Percentiles rank a stretch among this genome's conserved stretches.
Conservation (phyloP, 1,284 basidiomycete species). For the Apiotrichum sp. region DNA sequence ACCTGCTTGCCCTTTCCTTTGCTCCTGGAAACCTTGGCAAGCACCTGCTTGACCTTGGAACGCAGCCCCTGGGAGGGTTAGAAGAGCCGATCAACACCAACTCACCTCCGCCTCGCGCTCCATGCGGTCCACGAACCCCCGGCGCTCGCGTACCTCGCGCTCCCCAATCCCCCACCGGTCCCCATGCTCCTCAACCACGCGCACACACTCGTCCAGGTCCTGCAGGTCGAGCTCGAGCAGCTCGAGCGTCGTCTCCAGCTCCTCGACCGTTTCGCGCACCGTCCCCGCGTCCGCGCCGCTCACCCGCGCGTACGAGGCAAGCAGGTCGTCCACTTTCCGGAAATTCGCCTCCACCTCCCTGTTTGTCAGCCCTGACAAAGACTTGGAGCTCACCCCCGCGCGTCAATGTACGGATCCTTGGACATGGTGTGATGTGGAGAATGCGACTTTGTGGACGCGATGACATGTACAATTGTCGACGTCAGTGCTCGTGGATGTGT, state of each 20-base stretch:
- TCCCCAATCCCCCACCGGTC: slow-evolving; percentile 75
- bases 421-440: slow-evolving; percentile 24
- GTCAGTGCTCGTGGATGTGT: neutral
- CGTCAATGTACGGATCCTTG: slow-evolving; percentile 41
- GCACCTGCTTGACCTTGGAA: neutral
- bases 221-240: slow-evolving; percentile 75
- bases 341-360: slow-evolving; percentile 41
- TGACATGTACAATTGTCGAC: neutral
- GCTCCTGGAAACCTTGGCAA: neutral
- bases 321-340: slow-evolving; percentile 23
- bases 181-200: slow-evolving; percentile 72
- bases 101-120: slow-evolving; percentile 70
- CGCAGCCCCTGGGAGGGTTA: neutral
- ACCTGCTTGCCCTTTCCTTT: neutral
- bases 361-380: neutral
- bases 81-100: slow-evolving; percentile 11
- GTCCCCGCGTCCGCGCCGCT: slow-evolving; percentile 2
- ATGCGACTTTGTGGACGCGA: neutral
- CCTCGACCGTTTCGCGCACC: slow-evolving; percentile 27
- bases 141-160: slow-evolving; percentile 62
- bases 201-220: slow-evolving; percentile 81
- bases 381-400: slow-evolving; percentile 28
- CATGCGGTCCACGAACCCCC: slow-evolving; percentile 67
- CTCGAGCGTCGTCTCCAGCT: slow-evolving; percentile 69
- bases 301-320: slow-evolving; percentile 25